These are phyloP conservation scores for Penicillium odoratum DNA, from an alignment of 495 filamentous ascomycete genomes.

Conservation along the genomic window DNA sequence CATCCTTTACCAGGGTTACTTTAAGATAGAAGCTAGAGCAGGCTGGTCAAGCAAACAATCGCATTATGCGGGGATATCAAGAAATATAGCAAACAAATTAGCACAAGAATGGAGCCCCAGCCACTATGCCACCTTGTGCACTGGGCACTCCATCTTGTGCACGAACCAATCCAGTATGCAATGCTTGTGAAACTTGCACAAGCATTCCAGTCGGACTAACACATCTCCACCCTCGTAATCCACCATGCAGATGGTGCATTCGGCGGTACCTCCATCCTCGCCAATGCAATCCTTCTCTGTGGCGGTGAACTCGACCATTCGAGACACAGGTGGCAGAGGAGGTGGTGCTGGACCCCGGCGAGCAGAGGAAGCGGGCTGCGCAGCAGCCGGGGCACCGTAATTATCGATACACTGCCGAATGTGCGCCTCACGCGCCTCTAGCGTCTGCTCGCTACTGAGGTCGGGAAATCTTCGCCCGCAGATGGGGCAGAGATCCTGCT, in stretches of 20 bases:
- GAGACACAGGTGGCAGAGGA: conserved; percentile 25
- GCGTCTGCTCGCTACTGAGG: conserved; percentile 56
- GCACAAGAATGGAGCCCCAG: conserved; percentile 6
- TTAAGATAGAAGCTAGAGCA: not conserved
- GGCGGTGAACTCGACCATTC: conserved; percentile 72
- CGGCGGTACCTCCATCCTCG: conserved; percentile 56
- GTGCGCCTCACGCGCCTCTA: conserved; percentile 70
- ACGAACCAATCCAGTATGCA: conserved; percentile 63
- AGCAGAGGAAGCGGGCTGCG: conserved; percentile 4
- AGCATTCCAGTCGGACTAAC: conserved; percentile 84
- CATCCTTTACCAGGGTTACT: no score
- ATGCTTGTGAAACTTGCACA: conserved; percentile 85
- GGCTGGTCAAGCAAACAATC: not conserved
- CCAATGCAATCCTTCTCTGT: conserved; percentile 91
- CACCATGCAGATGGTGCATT: conserved; percentile 96
- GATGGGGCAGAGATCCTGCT: conserved; percentile 90
- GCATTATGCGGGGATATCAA: not conserved
- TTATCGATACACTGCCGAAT: conserved; percentile 70
- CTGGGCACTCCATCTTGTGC: conserved; percentile 54
- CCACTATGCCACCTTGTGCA: conserved; percentile 46
- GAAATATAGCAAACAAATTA: not conserved
- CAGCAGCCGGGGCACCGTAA: conserved; percentile 24
- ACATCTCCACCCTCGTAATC: conserved; percentile 85
- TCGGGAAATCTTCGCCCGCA: conserved; percentile 77
- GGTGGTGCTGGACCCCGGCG: conserved; percentile 11